Evolutionary conservation across 2,329 filamentous ascomycete species (phyloP), one percentile per base, ranked within the genome.

Genomic region (Fulvia fulva): DNA sequence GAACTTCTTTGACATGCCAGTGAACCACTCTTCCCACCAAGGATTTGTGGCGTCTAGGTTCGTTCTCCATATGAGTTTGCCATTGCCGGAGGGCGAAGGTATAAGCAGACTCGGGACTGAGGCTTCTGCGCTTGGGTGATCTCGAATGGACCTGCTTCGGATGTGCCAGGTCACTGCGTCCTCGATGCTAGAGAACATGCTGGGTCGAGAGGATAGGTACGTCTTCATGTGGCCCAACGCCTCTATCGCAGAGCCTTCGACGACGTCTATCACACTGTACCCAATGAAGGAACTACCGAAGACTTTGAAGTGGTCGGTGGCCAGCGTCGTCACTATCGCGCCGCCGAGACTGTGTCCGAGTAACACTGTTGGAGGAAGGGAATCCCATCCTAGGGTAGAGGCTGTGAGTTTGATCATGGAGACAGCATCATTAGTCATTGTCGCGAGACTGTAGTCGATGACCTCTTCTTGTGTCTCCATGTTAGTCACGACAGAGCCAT

Each of bases 21-120:
- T 81, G 70, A 97, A 97, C 93, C 93, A 99, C 64, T 86, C 88
- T 73, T 94, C 87, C 93, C 93, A 99, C 73, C 92, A 97, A 0
- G 89, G 86, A 69, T 95, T 88, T 8, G 94, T 97, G 37, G 85
- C 84, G 0, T 82, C 84, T 25, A 97, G 80, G 70, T 97, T 87
- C 2, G 94, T 97, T 64, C 87, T 82, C 94, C 94, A 99, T 57
- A 82, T 81, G 88, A 89, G 95, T 16, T 70, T 68, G 9, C 53
- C 52, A 12, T 54, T 55, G 12, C 49, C 45, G 12, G 72, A 70
- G 1, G 70, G 62, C 5, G 67, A 71, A 68, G 71, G 78, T 67
- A 71, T 81, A 72, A 97, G 77, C 12, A 99, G 76, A 1, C 87
- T 87, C 0, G 94, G 94, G 11, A 97, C 94, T 49, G 90, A 96